Base-by-base conservation (phyloP, 495 filamentous ascomycete species). In the Annulohypoxylon moriforme region DNA sequence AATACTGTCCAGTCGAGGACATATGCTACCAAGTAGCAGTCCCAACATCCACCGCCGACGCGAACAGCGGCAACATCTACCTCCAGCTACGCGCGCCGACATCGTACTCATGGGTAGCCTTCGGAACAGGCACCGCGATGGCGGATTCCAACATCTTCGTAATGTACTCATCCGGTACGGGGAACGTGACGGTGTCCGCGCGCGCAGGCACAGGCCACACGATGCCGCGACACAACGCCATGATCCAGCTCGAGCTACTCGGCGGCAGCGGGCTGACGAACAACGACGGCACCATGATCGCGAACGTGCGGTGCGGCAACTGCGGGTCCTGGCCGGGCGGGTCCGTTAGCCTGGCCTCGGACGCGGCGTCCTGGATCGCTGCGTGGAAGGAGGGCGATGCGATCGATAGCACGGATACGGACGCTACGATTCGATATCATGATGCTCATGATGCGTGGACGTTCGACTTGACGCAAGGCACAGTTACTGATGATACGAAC, bases 91-190 rank as follows among this genome's bases (percentile, higher is more conserved):
- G 78, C 31, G 89, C 90, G 1, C 89, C 91, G 0, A 79, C 82
- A 1, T 79, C 80, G 0, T 83, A 87, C 69, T 77, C 85, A 75
- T 94, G 91, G 91, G 85, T 91, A 20, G 89, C 83, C 0, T 77
- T 92, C 6, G 91, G 90, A 7, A 89, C 90, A 44, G 91, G 91
- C 13, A 69, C 61, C 0, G 68, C 71, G 29, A 94, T 94, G 91
- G 71, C 76, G 1, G 88, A 85, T 14, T 80, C 91, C 14, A 89
- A 88, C 68, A 91, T 94, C 33, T 93, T 93, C 68, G 75, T 93
- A 31, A 85, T 92, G 68, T 93, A 92, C 76, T 77, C 86, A 16
- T 75, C 88, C 67, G 86, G 88, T 3, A 68, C 70, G 8, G 87
- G 85, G 16, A 88, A 91, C 68, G 82, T 92, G 31, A 94, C 91